Base-by-base conservation (phyloP, 164 flowering plant species). In the Cinnamomum chago region DNA sequence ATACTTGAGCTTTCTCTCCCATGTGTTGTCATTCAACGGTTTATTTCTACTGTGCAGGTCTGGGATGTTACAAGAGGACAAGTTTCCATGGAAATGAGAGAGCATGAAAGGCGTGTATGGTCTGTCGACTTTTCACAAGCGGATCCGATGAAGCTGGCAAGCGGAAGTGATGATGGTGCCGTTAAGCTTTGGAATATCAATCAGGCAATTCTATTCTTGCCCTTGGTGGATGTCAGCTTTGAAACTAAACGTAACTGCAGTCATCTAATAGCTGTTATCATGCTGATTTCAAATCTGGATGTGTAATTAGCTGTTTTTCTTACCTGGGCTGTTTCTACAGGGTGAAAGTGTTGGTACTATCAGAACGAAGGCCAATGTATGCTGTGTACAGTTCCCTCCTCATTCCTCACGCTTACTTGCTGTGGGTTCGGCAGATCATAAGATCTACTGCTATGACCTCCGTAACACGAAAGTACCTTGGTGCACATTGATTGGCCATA, bases 161-260 rank as follows among this genome's bases (percentile, higher is more conserved):
- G 99, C 73, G 99, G 98, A 73, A 94, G 99, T 75, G 98, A 96
- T 68, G 99, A 96, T 84, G 84, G 97, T 75, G 84, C 95, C 60
- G 95, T 96, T 68, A 96, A 96, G 86, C 97, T 96, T 60, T 96
- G 99, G 99, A 96, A 86, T 86, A 90, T 92, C 89, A 96, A 94
- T 92, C 99, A 96, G 99, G 99, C 97, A 92, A 93, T 89, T 89
- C 85, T 88, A 89, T 80, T 90, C 84, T 85, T 87, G 88, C 89
- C 85, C 88, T 90, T 88, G 90, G 89, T 90, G 96, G 90, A 85
- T 92, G 85, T 91, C 90, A 88, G 87, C 90, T 91, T 93, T 87
- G 88, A 90, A 90, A 87, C 91, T 90, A 86, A 91, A 89, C 87
- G 95, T 90, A 55, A 92, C 91, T 90, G 77, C 80, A 80, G 84